Evolutionary conservation across 2,329 filamentous ascomycete species (phyloP).

Genomic region (Colletotrichum phormii): DNA sequence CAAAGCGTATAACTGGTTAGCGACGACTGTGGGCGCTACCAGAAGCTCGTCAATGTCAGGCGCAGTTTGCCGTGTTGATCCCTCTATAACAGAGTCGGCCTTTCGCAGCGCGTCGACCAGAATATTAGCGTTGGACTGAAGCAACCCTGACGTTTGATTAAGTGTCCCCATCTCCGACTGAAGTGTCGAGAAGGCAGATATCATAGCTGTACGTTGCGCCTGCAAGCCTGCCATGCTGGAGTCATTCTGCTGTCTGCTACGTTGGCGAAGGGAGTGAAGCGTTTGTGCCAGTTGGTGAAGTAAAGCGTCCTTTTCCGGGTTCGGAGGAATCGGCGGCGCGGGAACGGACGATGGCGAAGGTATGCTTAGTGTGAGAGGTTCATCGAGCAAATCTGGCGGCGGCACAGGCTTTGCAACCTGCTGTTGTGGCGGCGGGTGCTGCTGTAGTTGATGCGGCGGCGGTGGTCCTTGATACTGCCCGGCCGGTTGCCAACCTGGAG

Average conservation of each 20-base stretch:
- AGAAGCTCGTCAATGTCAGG: constrained; percentile 90
- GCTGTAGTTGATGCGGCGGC: constrained; percentile 41
- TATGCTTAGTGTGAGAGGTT: constrained; percentile 64
- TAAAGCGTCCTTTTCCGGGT: constrained; percentile 93
- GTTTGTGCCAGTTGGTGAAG: constrained; percentile 80
- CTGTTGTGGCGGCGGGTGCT: constrained; percentile 45
- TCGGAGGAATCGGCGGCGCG: constrained; percentile 90
- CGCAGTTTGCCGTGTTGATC: constrained; percentile 74
- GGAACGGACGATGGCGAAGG: constrained; percentile 64
- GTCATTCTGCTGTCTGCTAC: constrained; percentile 77
- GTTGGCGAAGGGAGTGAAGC: constrained; percentile 75
- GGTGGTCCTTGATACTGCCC: constrained; percentile 36
- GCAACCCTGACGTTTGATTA: constrained; percentile 74
- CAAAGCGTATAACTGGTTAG: constrained; percentile 89
- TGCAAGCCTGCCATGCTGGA: constrained; percentile 80
- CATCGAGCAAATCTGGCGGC: constrained; percentile 67
- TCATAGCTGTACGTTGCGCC: constrained; percentile 83
- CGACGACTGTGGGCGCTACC: constrained; percentile 93
- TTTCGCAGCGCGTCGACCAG: constrained; percentile 81
- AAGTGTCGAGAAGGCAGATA: constrained; percentile 74
- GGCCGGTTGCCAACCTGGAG: constrained; percentile 37
- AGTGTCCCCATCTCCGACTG: constrained; percentile 80
- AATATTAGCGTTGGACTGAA: constrained; percentile 82
- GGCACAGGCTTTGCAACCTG: constrained; percentile 47
- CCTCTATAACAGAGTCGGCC: constrained; percentile 82